A percentile compares a stretch with the other conserved stretches of the same genome.
phyloP scores from a whole-genome alignment of 2,329 filamentous ascomycete genomes.

The Sporothrix schenckii region DNA sequence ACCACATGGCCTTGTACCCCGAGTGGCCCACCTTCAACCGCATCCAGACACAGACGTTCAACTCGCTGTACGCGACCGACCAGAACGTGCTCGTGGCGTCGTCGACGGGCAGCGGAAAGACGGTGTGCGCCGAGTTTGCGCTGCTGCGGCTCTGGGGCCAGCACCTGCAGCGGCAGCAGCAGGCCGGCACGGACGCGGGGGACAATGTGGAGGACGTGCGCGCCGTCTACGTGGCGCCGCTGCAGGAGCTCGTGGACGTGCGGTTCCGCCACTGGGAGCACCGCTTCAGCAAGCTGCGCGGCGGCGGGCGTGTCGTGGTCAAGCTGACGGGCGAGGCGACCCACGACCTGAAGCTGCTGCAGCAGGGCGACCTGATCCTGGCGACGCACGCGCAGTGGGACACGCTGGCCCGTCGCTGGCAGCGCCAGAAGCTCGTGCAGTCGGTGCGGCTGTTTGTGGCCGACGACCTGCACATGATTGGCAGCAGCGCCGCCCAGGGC shows the following conservation, averaged over 20 bases:
- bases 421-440: constrained; percentile 92
- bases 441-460: constrained; percentile 89
- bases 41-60: constrained; percentile 96
- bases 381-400: constrained; percentile 97
- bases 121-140: constrained; percentile 92
- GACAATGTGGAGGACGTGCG: constrained; percentile 72
- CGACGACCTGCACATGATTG: constrained; percentile 92
- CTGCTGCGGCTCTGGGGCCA: constrained; percentile 85
- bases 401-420: constrained; percentile 92
- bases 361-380: constrained; percentile 83
- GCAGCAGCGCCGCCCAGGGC: constrained; percentile 82
- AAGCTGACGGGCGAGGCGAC: constrained; percentile 94
- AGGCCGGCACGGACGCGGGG: background rate
- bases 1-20: constrained; percentile 80
- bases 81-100: constrained; percentile 93
- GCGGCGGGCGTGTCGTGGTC: constrained; percentile 86
- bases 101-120: constrained; percentile 95
- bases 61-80: constrained; percentile 85
- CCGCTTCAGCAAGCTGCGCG: constrained; percentile 70
- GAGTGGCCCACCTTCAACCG: constrained; percentile 91
- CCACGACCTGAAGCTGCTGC: constrained; percentile 84
- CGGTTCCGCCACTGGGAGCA: constrained; percentile 83
- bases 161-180: constrained; percentile 46
- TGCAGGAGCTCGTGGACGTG: constrained; percentile 87
- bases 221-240: constrained; percentile 91